phyloP scores from a whole-genome alignment of 176 grass and related monocot species.

The Phyllostachys edulis region DNA sequence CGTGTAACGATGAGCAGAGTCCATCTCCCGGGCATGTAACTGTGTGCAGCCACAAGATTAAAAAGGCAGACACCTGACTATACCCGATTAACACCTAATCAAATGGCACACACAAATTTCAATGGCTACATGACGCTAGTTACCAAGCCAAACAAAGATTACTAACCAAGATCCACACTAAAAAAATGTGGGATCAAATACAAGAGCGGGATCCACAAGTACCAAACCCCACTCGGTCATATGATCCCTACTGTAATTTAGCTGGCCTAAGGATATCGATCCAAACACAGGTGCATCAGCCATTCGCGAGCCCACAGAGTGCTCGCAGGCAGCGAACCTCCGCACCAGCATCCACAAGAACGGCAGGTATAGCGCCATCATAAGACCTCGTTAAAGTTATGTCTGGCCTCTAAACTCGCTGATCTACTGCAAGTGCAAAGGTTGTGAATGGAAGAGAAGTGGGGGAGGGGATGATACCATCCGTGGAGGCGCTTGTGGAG shows the following conservation, averaged over 20 bases:
- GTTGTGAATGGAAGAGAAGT: not conserved
- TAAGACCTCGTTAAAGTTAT: too few species aligned
- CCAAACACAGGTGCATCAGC: slow-evolving; percentile 29
- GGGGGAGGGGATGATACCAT: slow-evolving; percentile 40
- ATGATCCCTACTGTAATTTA: slow-evolving; percentile 31
- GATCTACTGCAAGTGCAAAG: not conserved
- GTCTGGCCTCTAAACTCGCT: not conserved
- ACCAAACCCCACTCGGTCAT: slow-evolving; percentile 40
- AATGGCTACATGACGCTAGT: not conserved
- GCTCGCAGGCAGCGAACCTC: slow-evolving; percentile 49
- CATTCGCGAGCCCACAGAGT: slow-evolving; percentile 57
- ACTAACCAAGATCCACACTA: not conserved
- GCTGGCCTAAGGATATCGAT: slow-evolving; percentile 39
- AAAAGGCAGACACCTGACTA: slow-evolving; percentile 58
- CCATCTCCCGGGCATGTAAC: slow-evolving; percentile 52
- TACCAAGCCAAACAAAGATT: not conserved
- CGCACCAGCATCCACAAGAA: slow-evolving; percentile 20
- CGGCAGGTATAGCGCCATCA: too few species aligned
- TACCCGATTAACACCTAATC: slow-evolving; percentile 37
- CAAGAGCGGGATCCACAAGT: slow-evolving; percentile 42
- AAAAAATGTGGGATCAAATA: slow-evolving; percentile 46
- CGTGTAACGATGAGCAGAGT: slow-evolving; percentile 57
- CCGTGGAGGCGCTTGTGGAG: slow-evolving; percentile 77
- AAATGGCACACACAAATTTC: not conserved
- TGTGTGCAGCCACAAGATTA: slow-evolving; percentile 33